Evolutionary conservation across 345 rosid genomes (phyloP), one percentile per base, ranked within the genome.

Genomic region (Acer saccharum): DNA sequence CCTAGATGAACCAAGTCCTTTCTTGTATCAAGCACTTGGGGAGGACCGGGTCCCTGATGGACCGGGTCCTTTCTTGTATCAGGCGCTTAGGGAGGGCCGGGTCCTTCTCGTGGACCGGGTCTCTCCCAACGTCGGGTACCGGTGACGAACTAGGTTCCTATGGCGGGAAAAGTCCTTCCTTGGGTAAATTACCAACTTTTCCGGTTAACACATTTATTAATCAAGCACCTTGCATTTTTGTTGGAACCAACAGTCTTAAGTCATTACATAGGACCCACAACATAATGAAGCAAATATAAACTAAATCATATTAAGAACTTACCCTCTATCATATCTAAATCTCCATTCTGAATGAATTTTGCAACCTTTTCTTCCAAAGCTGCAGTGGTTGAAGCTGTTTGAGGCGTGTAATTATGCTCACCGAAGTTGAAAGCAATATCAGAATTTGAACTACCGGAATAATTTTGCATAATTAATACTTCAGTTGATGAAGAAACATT

Each of bases 261-360:
- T 41, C 14, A 46, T 67, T 43, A 43, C 48, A 7, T 39, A 68
- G 25, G 52, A 43, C 29, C 48, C 54, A 20, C 54, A 66, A 39
- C 71, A 68, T 18, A 21, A 68, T 68, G 17, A 67, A 67, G 71
- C 48, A 43, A 68, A 68, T n/a, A 18, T 16, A 64, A 63, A 73
- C 41, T 48, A 74, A 41, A 46, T 55, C 4, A 43, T 32, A 48
- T 63, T 32, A 50, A 25, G 44, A 54, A 71, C 80, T 80, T 83
- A 94, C 98, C 87, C 70, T 89, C 94, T 66, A 85, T 63, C 62
- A 82, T 76, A 72, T 91, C 98, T 80, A 94, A 88, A 65, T 86
- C 88, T 69, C 95, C 97, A 72, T 79, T 80, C 69, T 88, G 93
- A 75, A 94, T 83, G 81, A 94, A 92, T 32, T 82, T 89, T 73